Conservation (phyloP, 73 alveolate genomes). For the Uronychia binucleata region DNA sequence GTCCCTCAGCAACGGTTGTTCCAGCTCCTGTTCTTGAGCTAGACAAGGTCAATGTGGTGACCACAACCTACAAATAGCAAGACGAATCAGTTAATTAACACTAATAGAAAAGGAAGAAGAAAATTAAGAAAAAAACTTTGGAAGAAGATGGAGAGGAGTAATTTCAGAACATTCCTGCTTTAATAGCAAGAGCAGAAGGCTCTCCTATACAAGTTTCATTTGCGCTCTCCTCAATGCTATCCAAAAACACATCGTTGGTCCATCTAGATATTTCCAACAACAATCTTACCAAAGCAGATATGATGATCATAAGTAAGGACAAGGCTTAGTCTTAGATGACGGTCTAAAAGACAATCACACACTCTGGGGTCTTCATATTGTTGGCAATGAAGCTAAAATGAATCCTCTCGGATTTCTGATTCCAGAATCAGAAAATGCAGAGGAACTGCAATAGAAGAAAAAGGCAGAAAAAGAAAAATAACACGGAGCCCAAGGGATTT, state of each 20-base stretch:
- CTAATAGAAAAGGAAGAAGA: conserved; percentile 10
- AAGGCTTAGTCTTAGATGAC: background rate
- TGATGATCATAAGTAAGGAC: conserved; percentile 32
- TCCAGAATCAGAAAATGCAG: conserved; percentile 2
- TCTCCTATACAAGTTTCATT: conserved; percentile 14
- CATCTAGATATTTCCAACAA: conserved; percentile 53
- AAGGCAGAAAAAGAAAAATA: no score
- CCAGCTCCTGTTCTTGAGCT: no score
- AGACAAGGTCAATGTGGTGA: no score
- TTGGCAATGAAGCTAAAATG: conserved; percentile 25
- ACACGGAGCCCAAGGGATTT: no score
- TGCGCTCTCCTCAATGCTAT: conserved; percentile 19
- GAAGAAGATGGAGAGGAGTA: no score
- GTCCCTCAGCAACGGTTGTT: no score
- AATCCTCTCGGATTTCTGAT: conserved; percentile 9
- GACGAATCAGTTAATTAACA: no score
- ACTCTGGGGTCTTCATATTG: conserved; percentile 22
- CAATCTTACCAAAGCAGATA: conserved; percentile 39
- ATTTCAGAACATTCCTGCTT: background rate
- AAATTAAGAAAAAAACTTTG: background rate
- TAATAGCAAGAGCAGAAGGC: background rate
- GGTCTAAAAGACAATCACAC: conserved; percentile 51
- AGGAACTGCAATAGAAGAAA: no score
- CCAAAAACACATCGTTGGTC: conserved; percentile 15
- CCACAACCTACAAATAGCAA: no score